phyloP scores from a whole-genome alignment of 345 rosid genomes.

The Clarkia xantiana region DNA sequence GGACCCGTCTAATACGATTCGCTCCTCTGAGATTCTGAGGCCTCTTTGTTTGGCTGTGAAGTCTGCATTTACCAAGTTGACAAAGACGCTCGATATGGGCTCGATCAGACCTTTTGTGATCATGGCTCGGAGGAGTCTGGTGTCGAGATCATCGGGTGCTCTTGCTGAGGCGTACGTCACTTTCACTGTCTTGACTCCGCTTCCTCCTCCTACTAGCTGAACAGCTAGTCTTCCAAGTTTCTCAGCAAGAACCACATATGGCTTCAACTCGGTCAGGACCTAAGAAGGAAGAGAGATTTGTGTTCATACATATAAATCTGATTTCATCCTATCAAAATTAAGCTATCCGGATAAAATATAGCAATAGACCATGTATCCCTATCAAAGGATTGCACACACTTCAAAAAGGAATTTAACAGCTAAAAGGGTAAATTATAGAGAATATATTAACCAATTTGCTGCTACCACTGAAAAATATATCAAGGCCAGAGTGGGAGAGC shows the following conservation, averaged over 20 bases:
- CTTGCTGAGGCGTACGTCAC: slow-evolving; percentile 65
- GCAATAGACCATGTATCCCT: too few species aligned
- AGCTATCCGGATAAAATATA: too few species aligned
- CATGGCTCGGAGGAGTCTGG: slow-evolving; percentile 78
- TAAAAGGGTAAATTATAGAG: too few species aligned
- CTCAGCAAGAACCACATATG: slow-evolving; percentile 62
- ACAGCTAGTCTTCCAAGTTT: slow-evolving; percentile 70
- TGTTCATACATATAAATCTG: neutral
- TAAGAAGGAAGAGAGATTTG: slow-evolving; percentile 5
- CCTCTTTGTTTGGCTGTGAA: slow-evolving; percentile 78
- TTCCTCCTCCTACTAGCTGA: slow-evolving; percentile 74
- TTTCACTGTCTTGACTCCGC: slow-evolving; percentile 66
- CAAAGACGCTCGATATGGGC: slow-evolving; percentile 58
- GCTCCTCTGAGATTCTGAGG: slow-evolving; percentile 55
- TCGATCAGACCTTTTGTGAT: slow-evolving; percentile 65
- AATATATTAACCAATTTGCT: too few species aligned
- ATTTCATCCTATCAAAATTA: too few species aligned
- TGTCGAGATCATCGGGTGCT: slow-evolving; percentile 76
- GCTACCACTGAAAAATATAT: too few species aligned
- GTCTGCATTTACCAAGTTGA: slow-evolving; percentile 73
- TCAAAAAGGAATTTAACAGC: too few species aligned
- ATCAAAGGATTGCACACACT: too few species aligned
- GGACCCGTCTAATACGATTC: slow-evolving; percentile 41
- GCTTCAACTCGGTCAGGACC: slow-evolving; percentile 79
- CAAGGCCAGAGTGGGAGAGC: too few species aligned